A percentile compares a stretch with the other conserved stretches of the same genome.
These are phyloP conservation scores for Thinopyrum elongatum DNA, from an alignment of 176 grass and related monocot species.

Conservation along the genomic window DNA sequence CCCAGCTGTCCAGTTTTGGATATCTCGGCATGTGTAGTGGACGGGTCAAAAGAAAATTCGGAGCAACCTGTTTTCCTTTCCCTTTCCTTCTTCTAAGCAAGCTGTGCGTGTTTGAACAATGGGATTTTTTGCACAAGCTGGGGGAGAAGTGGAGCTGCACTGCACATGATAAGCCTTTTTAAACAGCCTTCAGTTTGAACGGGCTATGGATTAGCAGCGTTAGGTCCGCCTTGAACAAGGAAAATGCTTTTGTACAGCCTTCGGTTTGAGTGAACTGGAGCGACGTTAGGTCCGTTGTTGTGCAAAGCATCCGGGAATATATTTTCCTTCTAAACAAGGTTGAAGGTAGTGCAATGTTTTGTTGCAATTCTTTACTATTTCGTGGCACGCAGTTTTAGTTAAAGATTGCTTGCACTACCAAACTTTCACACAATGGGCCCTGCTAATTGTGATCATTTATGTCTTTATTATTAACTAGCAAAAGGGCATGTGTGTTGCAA, in stretches of 20 bases:
- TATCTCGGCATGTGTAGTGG: constrained; percentile 28
- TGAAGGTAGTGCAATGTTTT: constrained; percentile 6
- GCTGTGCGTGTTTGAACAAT: not conserved
- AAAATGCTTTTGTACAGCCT: not conserved
- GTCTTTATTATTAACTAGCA: too few relatives aligned
- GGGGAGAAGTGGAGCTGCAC: not conserved
- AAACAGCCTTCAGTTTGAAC: not conserved
- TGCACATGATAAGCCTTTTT: not conserved
- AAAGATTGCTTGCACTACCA: not conserved
- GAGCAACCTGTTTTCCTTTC: too few relatives aligned
- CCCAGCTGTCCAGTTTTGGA: constrained; percentile 17
- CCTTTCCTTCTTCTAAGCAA: not conserved
- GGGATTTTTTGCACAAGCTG: not conserved
- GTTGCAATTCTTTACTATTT: not conserved
- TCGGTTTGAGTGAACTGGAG: not conserved
- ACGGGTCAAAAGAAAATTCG: not conserved
- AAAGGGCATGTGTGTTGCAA: too few relatives aligned
- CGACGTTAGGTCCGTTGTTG: not conserved
- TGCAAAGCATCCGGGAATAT: not conserved
- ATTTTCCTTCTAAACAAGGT: not conserved
- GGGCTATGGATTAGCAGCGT: not conserved
- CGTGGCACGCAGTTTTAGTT: not conserved
- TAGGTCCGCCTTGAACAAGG: not conserved
- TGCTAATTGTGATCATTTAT: too few relatives aligned
- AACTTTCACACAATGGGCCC: too few relatives aligned